Conservation (phyloP, 371 early-diverging fungal species). For the Haplosporangium sp. region DNA sequence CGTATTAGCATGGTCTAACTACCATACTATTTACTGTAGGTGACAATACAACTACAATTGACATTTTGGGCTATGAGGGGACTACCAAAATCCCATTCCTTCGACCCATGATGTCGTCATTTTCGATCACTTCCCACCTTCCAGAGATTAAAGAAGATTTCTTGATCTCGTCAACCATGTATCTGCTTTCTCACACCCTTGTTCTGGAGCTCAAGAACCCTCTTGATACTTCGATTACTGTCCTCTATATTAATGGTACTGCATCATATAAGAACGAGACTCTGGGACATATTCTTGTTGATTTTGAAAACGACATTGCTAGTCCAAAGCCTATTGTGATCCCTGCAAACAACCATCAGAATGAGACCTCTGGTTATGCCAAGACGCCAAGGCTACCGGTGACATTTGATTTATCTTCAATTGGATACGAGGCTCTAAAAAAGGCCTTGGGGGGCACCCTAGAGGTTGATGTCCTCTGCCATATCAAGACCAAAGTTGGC, state of each 20-base stretch:
- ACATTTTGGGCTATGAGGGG: constrained; percentile 32
- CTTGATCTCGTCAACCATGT: constrained; percentile 46
- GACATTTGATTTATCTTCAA: constrained; percentile 35
- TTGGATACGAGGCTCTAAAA: constrained; percentile 50
- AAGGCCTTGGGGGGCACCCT: constrained; percentile 50
- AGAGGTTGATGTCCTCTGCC: constrained; percentile 50
- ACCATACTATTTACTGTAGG: constrained; percentile 12
- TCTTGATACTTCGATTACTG: constrained; percentile 36
- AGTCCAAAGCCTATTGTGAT: constrained; percentile 46
- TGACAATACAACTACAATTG: constrained; percentile 43
- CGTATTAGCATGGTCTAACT: neutral
- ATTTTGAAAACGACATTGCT: constrained; percentile 39
- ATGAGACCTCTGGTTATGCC: constrained; percentile 45
- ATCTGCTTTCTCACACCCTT: constrained; percentile 28
- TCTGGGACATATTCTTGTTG: constrained; percentile 38
- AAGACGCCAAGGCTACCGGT: constrained; percentile 51
- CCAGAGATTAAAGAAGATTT: constrained; percentile 42
- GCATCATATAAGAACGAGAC: constrained; percentile 46
- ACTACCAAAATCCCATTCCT: constrained; percentile 42
- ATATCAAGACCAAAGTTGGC: constrained; percentile 51
- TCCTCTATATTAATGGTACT: constrained; percentile 48
- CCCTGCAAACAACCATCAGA: constrained; percentile 52
- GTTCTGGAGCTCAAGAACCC: constrained; percentile 46
- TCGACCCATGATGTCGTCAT: constrained; percentile 40
- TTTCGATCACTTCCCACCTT: constrained; percentile 23